These are phyloP conservation scores for Leccinellum luteum DNA, from an alignment of 768 basidiomycete species.

Conservation along the genomic window DNA sequence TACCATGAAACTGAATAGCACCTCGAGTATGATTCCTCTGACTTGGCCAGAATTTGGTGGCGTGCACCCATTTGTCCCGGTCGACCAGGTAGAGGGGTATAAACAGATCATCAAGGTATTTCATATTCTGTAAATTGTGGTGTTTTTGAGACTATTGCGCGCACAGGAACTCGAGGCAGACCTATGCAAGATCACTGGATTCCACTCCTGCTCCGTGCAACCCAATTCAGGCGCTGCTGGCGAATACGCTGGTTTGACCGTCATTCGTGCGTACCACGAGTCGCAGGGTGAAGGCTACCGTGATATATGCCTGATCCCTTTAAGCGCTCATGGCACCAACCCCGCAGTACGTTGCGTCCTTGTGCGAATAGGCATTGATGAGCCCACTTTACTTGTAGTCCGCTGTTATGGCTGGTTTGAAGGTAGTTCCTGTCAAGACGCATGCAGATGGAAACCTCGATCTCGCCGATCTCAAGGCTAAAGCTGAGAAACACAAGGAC, in stretches of 20 bases:
- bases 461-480: conserved; percentile 76
- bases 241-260: conserved; percentile 93
- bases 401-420: conserved; percentile 95
- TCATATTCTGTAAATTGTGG: neutral
- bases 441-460: conserved; percentile 86
- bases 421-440: conserved; percentile 94
- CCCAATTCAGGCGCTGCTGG: conserved; percentile 99
- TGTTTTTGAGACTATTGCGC: conserved; percentile 6
- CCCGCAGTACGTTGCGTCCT: conserved; percentile 69
- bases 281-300: conserved; percentile 83
- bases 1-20: conserved; percentile 98
- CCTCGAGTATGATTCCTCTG: conserved; percentile 95
- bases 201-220: conserved; percentile 93
- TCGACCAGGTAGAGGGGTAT: conserved; percentile 89
- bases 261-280: conserved; percentile 93
- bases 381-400: conserved; percentile 51
- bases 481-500: conserved; percentile 89
- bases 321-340: conserved; percentile 98
- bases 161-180: conserved; percentile 86
- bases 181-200: conserved; percentile 94
- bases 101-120: conserved; percentile 70
- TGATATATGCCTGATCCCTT: conserved; percentile 89
- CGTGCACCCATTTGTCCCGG: conserved; percentile 92
- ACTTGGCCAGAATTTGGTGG: conserved; percentile 91
- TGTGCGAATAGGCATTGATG: neutral